Evolutionary conservation across 176 grass and related monocot genomes (phyloP), one percentile per base, ranked within the genome.

Genomic region (Cenchrus fungigraminus): DNA sequence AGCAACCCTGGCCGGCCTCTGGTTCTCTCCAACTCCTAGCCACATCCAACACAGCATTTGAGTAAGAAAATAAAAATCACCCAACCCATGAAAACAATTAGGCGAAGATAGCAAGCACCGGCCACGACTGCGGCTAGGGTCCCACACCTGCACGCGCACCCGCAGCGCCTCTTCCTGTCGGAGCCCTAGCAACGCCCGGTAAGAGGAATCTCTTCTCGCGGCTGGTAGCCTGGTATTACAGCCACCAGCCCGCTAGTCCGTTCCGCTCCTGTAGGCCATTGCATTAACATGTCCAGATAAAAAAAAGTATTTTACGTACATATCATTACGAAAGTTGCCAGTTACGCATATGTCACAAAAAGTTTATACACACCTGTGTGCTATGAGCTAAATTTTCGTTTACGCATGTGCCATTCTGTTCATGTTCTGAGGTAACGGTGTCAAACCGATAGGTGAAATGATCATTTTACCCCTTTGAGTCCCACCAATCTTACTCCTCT

Each of bases 1-100:
- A 78, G 86, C 32, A 68, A 82, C 63, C 79, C 68, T 82, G 45
- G 54, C 60, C 9, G 95, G 79, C 31, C 79, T 83, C 85, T 87
- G 78, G 64, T 94, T 98, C 74, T 94, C 83, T 95, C 91, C 91
- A 98, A 53, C 87, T 98, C 93, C 96, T 98, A 75, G 22, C 54
- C 55, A 73, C 73, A 71, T 52, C 42, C 22, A 80, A 45, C 68
- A 65, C 68, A 65, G 13, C 51, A 70, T 14, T 61, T 52, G 42
- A 55, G n/a, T 9, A 62, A 57, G 1, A 49, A n/a, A 3, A 52
- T 70, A 1, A 4, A 72, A 75, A 28, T 22, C 52, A 45, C 17
- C 58, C 6, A 85, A 34, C n/a, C 68, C 53, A 78, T 67, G 4
- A 44, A 65, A 4, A 2, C 2, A 40, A 40, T 28, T 9, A 62